These are phyloP conservation scores for Phytophthora ramorum DNA, from an alignment of 352 stramenopile genomes.

Conservation along the genomic window DNA sequence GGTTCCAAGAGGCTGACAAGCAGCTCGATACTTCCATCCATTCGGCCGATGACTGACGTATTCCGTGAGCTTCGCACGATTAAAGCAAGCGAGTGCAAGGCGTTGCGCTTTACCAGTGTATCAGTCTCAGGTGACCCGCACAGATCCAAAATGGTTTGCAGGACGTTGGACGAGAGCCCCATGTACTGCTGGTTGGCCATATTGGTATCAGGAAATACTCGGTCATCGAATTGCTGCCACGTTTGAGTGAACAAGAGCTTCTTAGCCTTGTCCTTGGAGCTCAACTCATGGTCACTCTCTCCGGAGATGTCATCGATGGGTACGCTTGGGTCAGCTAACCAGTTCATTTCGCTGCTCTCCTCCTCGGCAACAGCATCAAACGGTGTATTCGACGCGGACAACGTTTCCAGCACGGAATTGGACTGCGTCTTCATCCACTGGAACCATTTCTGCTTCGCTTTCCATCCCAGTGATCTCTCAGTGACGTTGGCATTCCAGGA, in stretches of 20 bases:
- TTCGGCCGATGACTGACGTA: slow-evolving; percentile 65
- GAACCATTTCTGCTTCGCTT: slow-evolving; percentile 73
- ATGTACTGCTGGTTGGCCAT: slow-evolving; percentile 72
- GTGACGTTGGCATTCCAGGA: slow-evolving; percentile 78
- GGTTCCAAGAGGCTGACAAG: slow-evolving; percentile 49
- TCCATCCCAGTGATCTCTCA: slow-evolving; percentile 61
- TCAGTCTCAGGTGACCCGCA: slow-evolving; percentile 33
- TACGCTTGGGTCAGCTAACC: slow-evolving; percentile 58
- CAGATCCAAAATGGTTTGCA: slow-evolving; percentile 63
- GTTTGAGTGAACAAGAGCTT: slow-evolving; percentile 58
- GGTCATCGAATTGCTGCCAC: slow-evolving; percentile 66
- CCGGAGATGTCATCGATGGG: slow-evolving; percentile 33
- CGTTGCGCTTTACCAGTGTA: slow-evolving; percentile 56
- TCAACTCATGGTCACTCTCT: slow-evolving; percentile 44
- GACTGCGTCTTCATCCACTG: slow-evolving; percentile 56
- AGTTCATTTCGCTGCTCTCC: slow-evolving; percentile 51
- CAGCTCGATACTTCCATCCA: slow-evolving; percentile 61
- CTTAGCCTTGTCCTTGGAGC: slow-evolving; percentile 42
- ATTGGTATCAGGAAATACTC: slow-evolving; percentile 50
- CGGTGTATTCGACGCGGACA: slow-evolving; percentile 30
- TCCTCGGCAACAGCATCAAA: slow-evolving; percentile 69
- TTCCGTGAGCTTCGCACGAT: slow-evolving; percentile 75
- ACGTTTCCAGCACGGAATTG: slow-evolving; percentile 32
- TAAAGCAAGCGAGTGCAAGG: slow-evolving; percentile 69
- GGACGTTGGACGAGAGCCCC: slow-evolving; percentile 53